Evolutionary conservation across 805 yeast species (phyloP).

Genomic region (Maudiozyma serrabonitensis): DNA sequence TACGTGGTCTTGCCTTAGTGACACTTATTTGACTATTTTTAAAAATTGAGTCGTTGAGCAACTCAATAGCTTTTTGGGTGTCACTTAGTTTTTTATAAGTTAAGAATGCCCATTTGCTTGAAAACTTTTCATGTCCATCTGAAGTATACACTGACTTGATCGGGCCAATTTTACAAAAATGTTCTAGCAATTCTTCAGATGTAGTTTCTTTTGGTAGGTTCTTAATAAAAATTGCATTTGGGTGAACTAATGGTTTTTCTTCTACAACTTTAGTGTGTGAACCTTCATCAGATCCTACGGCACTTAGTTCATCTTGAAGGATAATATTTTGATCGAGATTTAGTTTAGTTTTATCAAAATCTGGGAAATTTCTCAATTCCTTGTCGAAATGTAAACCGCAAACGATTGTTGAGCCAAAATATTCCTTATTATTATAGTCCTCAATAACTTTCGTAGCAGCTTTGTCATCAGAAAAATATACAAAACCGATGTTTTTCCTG

Average conservation of each 20-base stretch:
- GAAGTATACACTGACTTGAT: slow-evolving; percentile 29
- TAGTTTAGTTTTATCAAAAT: slow-evolving; percentile 23
- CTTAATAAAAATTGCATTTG: slow-evolving; percentile 29
- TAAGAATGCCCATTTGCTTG: slow-evolving; percentile 32
- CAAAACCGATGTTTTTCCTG: slow-evolving; percentile 35
- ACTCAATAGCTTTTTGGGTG: slow-evolving; percentile 30
- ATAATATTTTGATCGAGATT: slow-evolving; percentile 19
- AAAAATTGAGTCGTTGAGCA: slow-evolving; percentile 22
- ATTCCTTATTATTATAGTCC: slow-evolving; percentile 23
- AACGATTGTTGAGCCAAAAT: slow-evolving; percentile 28
- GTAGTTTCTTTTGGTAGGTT: slow-evolving; percentile 26
- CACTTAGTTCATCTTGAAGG: slow-evolving; percentile 9
- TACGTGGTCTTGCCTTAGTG: slow-evolving; percentile 15
- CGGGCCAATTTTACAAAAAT: slow-evolving; percentile 27
- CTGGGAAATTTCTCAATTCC: slow-evolving; percentile 26
- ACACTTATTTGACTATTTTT: slow-evolving; percentile 21
- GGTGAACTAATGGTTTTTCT: slow-evolving; percentile 15
- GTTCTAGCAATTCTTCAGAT: slow-evolving; percentile 23
- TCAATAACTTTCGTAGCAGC: slow-evolving; percentile 32
- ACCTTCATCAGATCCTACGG: slow-evolving; percentile 1
- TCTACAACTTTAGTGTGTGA: neutral
- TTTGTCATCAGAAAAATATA: slow-evolving; percentile 31
- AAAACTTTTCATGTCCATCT: slow-evolving; percentile 13
- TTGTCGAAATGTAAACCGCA: slow-evolving; percentile 36
- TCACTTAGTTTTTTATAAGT: slow-evolving; percentile 32